phyloP scores from a whole-genome alignment of 495 filamentous ascomycete genomes.

The Penicillium psychrofluorescens region DNA sequence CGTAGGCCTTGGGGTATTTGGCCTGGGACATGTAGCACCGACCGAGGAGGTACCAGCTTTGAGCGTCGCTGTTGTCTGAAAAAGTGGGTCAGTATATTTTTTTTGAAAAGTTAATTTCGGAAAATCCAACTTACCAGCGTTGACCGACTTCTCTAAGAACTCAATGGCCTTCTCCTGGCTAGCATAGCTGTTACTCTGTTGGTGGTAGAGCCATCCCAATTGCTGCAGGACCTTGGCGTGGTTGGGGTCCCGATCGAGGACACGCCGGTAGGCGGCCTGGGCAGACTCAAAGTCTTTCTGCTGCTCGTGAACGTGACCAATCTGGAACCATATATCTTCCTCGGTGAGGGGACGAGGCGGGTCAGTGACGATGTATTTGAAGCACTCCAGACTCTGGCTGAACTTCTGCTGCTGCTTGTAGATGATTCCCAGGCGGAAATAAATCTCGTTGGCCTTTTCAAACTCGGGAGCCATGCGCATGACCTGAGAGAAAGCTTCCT shows the following conservation, averaged over 20 bases:
- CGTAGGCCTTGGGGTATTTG: conserved; percentile 98
- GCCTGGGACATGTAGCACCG: conserved; percentile 99
- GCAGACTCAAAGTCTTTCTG: conserved; percentile 96
- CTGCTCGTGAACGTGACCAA: conserved; percentile 97
- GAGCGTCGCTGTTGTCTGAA: conserved; percentile 83
- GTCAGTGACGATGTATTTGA: conserved; percentile 93
- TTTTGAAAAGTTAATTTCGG: neutral
- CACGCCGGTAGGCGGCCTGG: conserved; percentile 83
- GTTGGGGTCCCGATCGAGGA: conserved; percentile 90
- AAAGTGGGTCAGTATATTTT: conserved; percentile 1
- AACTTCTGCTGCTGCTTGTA: conserved; percentile 99
- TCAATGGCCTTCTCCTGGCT: conserved; percentile 96
- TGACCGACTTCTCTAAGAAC: conserved; percentile 94
- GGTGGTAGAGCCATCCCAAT: conserved; percentile 95
- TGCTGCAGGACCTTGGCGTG: conserved; percentile 98
- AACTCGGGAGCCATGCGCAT: conserved; percentile 99
- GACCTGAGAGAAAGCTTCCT: conserved; percentile 97
- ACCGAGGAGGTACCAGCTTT: conserved; percentile 97
- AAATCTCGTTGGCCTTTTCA: conserved; percentile 98
- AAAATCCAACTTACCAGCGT: conserved; percentile 59
- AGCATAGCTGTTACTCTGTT: conserved; percentile 79
- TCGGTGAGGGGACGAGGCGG: conserved; percentile 90
- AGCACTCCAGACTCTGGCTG: conserved; percentile 89
- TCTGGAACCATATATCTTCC: conserved; percentile 99
- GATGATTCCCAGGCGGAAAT: conserved; percentile 97